Percentiles rank a stretch among this genome's conserved stretches.
Evolutionary conservation across 768 basidiomycete species (phyloP).

Genomic region (Suillus cothurnatus): DNA sequence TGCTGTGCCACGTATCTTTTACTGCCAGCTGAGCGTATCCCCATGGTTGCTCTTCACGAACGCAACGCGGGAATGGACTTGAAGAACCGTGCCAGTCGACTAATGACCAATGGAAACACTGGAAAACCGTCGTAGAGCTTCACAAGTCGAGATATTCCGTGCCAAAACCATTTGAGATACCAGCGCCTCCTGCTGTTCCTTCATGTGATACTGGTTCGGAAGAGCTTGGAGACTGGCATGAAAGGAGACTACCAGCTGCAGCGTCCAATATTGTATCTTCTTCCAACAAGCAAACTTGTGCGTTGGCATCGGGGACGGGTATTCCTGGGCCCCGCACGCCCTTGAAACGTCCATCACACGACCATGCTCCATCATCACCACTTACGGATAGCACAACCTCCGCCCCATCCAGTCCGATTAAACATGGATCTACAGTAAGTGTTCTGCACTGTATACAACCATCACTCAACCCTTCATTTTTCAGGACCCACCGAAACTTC

Average conservation of each 20-base stretch:
- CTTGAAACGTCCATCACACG: not conserved
- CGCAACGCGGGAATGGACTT: not conserved
- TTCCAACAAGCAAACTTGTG: not conserved
- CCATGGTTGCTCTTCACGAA: not conserved
- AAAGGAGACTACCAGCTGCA: slow-evolving; percentile 12
- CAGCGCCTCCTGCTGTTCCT: slow-evolving; percentile 22
- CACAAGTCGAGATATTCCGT: slow-evolving; percentile 55
- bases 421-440: slow-evolving; percentile 15
- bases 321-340: slow-evolving; percentile 3
- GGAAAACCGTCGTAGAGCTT: slow-evolving; percentile 50
- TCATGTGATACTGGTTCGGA: not conserved
- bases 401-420: slow-evolving; percentile 30
- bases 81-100: slow-evolving; percentile 48
- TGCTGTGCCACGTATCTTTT: not conserved
- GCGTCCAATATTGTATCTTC: slow-evolving; percentile 19
- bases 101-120: slow-evolving; percentile 65
- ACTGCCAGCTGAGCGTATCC: not conserved
- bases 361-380: slow-evolving; percentile 24
- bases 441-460: not conserved
- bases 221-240: slow-evolving; percentile 22
- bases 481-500: slow-evolving; percentile 46
- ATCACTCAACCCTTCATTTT: not conserved
- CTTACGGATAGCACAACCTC: slow-evolving; percentile 29
- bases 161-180: slow-evolving; percentile 51
- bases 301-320: not conserved